phyloP scores from a whole-genome alignment of 1,139 yeast genomes.

The Yamadazyma dendronema region DNA sequence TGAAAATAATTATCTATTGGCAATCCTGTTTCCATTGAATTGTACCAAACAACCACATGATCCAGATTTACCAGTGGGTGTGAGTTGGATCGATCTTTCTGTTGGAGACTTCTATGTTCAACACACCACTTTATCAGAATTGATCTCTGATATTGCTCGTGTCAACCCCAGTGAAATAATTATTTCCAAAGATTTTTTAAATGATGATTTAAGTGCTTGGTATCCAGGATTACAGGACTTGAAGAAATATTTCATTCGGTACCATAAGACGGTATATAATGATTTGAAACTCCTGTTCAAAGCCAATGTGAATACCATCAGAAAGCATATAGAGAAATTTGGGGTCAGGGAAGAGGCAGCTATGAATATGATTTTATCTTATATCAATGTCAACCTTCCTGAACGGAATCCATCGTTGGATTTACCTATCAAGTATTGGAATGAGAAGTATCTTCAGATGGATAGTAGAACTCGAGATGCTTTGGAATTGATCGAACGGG shows the following conservation, averaged over 20 bases:
- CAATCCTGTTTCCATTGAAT: constrained; percentile 58
- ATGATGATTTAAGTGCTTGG: constrained; percentile 48
- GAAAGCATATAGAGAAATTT: constrained; percentile 56
- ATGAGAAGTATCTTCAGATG: constrained; percentile 62
- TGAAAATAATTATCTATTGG: constrained; percentile 67
- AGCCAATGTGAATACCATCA: constrained; percentile 52
- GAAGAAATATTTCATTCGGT: constrained; percentile 58
- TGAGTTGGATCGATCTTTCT: constrained; percentile 88
- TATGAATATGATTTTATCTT: constrained; percentile 43
- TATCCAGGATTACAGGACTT: constrained; percentile 60
- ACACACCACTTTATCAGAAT: constrained; percentile 52
- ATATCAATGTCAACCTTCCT: constrained; percentile 41
- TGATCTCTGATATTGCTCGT: constrained; percentile 61
- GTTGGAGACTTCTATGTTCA: constrained; percentile 76
- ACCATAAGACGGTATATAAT: constrained; percentile 37
- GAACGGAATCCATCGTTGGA: constrained; percentile 38
- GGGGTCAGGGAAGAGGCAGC: constrained; percentile 43
- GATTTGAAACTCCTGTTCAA: constrained; percentile 36
- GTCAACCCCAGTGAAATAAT: constrained; percentile 69
- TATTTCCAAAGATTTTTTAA: constrained; percentile 37
- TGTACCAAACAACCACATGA: constrained; percentile 43
- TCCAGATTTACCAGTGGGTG: constrained; percentile 55
- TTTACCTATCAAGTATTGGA: constrained; percentile 38
- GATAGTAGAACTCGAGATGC: constrained; percentile 84
- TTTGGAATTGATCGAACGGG: constrained; percentile 59